phyloP scores from a whole-genome alignment of 306 rosid species.

The Vigna trinervia region DNA sequence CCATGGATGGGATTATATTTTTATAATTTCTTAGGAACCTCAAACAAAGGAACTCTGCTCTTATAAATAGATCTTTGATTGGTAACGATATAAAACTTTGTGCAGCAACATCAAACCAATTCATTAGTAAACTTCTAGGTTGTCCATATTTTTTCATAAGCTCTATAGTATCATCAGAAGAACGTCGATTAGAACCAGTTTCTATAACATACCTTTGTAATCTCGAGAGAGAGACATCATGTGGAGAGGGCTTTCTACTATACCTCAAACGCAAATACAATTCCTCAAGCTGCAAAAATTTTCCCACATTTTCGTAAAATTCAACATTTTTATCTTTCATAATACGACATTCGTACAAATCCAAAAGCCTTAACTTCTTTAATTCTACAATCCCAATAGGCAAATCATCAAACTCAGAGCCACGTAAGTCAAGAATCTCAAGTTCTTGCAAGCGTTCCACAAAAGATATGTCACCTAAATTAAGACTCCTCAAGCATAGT shows the following conservation, averaged over 20 bases:
- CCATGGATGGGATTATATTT: slow-evolving; percentile 33
- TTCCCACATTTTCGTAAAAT: not conserved
- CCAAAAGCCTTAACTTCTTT: slow-evolving; percentile 18
- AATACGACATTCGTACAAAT: not conserved
- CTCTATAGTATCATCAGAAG: too few relatives aligned
- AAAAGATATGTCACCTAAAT: slow-evolving; percentile 23
- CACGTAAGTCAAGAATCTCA: slow-evolving; percentile 31
- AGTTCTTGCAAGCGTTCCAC: slow-evolving; percentile 14
- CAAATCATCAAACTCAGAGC: slow-evolving; percentile 25
- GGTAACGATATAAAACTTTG: slow-evolving; percentile 9
- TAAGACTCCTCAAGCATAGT: not conserved
- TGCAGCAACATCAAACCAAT: not conserved
- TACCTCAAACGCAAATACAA: not conserved
- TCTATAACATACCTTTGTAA: not conserved
- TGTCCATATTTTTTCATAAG: not conserved
- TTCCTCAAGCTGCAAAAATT: not conserved
- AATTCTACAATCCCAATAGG: not conserved
- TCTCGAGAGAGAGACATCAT: not conserved
- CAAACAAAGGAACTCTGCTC: not conserved
- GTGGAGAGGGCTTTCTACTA: not conserved
- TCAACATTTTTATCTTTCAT: not conserved
- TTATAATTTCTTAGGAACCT: slow-evolving; percentile 5
- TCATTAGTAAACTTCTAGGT: slow-evolving; percentile 6
- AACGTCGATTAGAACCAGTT: too few relatives aligned
- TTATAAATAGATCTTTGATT: slow-evolving; percentile 6